Percentiles rank a stretch among this genome's conserved stretches.
Evolutionary conservation across 2,329 filamentous ascomycete genomes (phyloP).

Genomic region (Blastomyces parvus): DNA sequence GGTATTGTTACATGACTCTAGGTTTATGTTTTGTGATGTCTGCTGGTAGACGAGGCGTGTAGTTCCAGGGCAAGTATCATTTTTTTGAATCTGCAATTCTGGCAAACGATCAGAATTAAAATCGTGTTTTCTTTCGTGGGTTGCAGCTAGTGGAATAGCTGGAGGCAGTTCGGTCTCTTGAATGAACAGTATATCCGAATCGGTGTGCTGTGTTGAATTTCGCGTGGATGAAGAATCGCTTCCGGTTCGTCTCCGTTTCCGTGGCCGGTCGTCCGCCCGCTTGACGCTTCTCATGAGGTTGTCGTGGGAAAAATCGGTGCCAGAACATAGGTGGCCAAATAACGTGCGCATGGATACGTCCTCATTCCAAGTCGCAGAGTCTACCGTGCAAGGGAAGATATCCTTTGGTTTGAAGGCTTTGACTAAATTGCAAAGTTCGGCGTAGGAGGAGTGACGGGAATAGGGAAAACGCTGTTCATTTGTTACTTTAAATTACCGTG

Average conservation of each 20-base stretch:
- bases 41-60: neutral
- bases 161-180: slow-evolving; percentile 3
- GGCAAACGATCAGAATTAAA: neutral
- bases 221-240: slow-evolving; percentile 11
- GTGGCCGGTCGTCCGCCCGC: slow-evolving; percentile 14
- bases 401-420: slow-evolving; percentile 60
- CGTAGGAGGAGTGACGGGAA: slow-evolving; percentile 79
- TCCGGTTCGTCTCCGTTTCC: slow-evolving; percentile 10
- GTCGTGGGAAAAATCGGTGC: slow-evolving; percentile 56
- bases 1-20: neutral
- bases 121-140: neutral
- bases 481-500: neutral
- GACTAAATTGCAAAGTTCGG: slow-evolving; percentile 65
- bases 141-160: neutral
- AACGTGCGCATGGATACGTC: slow-evolving; percentile 55
- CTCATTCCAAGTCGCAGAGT: slow-evolving; percentile 54
- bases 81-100: neutral
- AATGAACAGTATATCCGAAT: neutral
- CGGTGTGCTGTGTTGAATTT: slow-evolving; percentile 13
- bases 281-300: slow-evolving; percentile 42
- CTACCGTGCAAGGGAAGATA: slow-evolving; percentile 71
- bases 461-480: slow-evolving; percentile 60
- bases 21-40: neutral
- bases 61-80: neutral
- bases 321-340: slow-evolving; percentile 62